phyloP scores from a whole-genome alignment of 495 filamentous ascomycete genomes.

The Aspergillus mulundensis region DNA sequence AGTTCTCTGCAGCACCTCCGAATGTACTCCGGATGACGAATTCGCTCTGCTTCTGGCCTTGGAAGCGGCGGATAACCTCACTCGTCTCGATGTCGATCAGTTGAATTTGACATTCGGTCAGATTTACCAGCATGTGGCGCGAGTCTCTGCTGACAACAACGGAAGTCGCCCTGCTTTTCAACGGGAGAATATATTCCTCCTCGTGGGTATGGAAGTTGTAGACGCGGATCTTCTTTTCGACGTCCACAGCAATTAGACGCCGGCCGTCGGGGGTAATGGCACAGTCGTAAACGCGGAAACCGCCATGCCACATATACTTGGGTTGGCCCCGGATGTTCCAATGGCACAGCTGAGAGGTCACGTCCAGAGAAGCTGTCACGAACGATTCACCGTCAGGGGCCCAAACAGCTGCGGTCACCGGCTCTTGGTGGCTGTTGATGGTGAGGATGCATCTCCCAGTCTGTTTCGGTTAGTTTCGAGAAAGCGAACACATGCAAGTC shows the following conservation, averaged over 20 bases:
- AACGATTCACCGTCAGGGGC: conserved; percentile 72
- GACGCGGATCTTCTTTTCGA: conserved; percentile 66
- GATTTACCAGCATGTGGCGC: conserved; percentile 74
- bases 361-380: conserved; percentile 75
- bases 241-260: conserved; percentile 72
- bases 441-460: conserved; percentile 61
- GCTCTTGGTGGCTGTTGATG: conserved; percentile 67
- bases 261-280: conserved; percentile 74
- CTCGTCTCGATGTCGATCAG: conserved; percentile 72
- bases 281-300: conserved; percentile 77
- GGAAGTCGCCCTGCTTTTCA: conserved; percentile 67
- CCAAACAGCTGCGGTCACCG: conserved; percentile 86
- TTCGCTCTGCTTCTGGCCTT: conserved; percentile 64
- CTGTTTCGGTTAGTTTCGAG: conserved; percentile 38
- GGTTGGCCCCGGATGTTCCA: conserved; percentile 57
- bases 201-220: conserved; percentile 74
- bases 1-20: conserved; percentile 86
- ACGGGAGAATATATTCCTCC: conserved; percentile 65
- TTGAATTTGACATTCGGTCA: conserved; percentile 67
- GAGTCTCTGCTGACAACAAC: conserved; percentile 79
- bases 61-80: conserved; percentile 66
- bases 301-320: conserved; percentile 60
- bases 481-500: background rate
- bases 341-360: conserved; percentile 58
- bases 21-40: conserved; percentile 78